Conservation (phyloP, 495 filamentous ascomycete genomes). For the Amphirosellinia nigrospora region DNA sequence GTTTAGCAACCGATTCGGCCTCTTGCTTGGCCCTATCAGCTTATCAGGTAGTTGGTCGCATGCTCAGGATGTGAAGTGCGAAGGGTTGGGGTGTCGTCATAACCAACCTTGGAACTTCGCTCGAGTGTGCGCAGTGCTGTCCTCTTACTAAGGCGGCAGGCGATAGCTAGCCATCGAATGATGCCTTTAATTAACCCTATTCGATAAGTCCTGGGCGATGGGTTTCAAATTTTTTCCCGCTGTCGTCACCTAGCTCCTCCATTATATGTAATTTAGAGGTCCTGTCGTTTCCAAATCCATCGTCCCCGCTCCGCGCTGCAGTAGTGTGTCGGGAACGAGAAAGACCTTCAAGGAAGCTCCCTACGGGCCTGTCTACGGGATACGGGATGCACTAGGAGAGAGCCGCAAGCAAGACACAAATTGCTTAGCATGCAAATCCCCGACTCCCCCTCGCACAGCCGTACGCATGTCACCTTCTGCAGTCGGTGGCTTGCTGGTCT, state of each 20-base stretch:
- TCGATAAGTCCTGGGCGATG: not conserved
- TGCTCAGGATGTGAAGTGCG: not conserved
- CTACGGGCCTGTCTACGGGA: too few relatives aligned
- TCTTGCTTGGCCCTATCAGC: conserved; percentile 10
- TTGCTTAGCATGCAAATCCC: conserved; percentile 12
- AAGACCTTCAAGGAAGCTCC: conserved; percentile 5
- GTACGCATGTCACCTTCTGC: conserved; percentile 22
- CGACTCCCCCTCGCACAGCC: conserved; percentile 1
- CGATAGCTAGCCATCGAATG: not conserved
- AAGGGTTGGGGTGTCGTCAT: not conserved
- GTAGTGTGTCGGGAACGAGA: conserved; percentile 6
- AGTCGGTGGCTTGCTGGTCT: conserved; percentile 8
- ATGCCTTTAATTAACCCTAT: not conserved
- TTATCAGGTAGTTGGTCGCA: conserved; percentile 11
- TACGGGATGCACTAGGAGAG: conserved; percentile 10
- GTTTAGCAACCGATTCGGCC: conserved; percentile 9
- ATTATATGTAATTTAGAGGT: conserved; percentile 7
- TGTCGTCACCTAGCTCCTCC: conserved; percentile 11
- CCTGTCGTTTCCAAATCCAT: conserved; percentile 13
- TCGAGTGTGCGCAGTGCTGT: not conserved
- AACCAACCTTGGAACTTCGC: not conserved
- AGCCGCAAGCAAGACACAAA: conserved; percentile 21
- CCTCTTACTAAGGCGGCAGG: not conserved
- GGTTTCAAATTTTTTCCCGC: not conserved
- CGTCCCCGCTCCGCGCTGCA: conserved; percentile 18